These are phyloP conservation scores for Leccinellum rugosiceps DNA, from an alignment of 768 basidiomycete genomes.

Conservation along the genomic window DNA sequence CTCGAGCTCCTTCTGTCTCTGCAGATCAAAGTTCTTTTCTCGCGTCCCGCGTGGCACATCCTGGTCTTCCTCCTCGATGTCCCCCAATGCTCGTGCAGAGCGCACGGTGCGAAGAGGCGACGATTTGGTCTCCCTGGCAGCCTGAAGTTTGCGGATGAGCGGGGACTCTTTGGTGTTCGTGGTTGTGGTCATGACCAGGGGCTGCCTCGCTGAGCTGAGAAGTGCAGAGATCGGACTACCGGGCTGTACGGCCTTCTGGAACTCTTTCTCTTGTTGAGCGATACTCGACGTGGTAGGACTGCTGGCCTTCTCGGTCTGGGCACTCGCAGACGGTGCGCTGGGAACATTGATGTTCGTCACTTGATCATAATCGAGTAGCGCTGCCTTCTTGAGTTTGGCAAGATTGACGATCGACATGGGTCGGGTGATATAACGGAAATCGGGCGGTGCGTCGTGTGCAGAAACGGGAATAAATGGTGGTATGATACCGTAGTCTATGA, in stretches of 20 bases:
- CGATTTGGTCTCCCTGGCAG: constrained; percentile 46
- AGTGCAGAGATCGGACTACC: constrained; percentile 92
- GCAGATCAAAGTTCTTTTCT: constrained; percentile 40
- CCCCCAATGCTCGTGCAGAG: constrained; percentile 41
- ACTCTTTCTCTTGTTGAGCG: constrained; percentile 91
- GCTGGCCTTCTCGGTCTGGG: constrained; percentile 17
- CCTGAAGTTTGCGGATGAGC: constrained; percentile 53
- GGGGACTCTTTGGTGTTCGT: constrained; percentile 35
- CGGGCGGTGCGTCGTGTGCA: constrained; percentile 71
- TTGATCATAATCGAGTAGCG: constrained; percentile 64
- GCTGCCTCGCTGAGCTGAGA: constrained; percentile 84
- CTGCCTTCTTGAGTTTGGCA: constrained; percentile 56
- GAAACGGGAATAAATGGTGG: constrained; percentile 78
- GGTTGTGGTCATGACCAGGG: constrained; percentile 67
- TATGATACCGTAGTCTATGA: constrained; percentile 79
- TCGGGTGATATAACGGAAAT: constrained; percentile 67
- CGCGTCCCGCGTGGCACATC: constrained; percentile 38
- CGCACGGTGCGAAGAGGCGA: constrained; percentile 50
- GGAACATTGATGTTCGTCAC: constrained; percentile 42
- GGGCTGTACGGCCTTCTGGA: constrained; percentile 93
- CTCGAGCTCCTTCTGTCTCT: constrained; percentile 72
- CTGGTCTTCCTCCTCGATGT: constrained; percentile 44
- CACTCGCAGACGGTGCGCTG: constrained; percentile 25
- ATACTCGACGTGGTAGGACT: constrained; percentile 58
- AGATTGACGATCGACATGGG: constrained; percentile 68